A percentile compares a stretch with the other conserved stretches of the same genome.
Conservation (phyloP, 2,329 filamentous ascomycete genomes). For the Periconia sp. region DNA sequence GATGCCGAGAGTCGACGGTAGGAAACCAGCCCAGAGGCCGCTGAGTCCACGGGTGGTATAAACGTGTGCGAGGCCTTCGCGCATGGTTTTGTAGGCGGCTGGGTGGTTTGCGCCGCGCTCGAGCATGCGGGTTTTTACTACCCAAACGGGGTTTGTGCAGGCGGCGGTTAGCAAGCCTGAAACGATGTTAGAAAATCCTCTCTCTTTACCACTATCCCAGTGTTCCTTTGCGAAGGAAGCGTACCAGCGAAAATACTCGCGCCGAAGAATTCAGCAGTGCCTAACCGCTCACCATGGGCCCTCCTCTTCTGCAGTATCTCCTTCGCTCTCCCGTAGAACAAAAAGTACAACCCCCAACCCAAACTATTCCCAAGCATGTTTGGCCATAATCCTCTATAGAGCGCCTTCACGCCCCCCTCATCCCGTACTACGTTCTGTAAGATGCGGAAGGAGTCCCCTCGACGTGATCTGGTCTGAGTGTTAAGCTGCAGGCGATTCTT, state of each 20-base stretch:
- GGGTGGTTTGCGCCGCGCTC: constrained; percentile 73
- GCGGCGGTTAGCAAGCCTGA: constrained; percentile 72
- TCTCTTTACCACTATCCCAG: neutral
- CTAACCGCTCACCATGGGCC: constrained; percentile 48
- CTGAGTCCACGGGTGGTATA: constrained; percentile 69
- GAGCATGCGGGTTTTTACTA: constrained; percentile 96
- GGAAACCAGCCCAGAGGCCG: constrained; percentile 86
- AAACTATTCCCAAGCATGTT: constrained; percentile 89
- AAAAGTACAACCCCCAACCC: constrained; percentile 92
- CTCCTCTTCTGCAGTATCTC: constrained; percentile 51
- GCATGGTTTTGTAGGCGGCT: constrained; percentile 81
- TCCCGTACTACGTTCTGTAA: constrained; percentile 54
- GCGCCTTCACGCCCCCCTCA: constrained; percentile 64
- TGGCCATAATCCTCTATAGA: constrained; percentile 87
- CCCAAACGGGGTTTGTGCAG: constrained; percentile 95
- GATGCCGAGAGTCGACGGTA: constrained; percentile 82
- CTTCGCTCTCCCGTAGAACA: constrained; percentile 67
- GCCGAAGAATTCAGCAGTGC: constrained; percentile 75
- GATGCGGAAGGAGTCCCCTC: constrained; percentile 58
- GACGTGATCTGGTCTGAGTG: constrained; percentile 43
- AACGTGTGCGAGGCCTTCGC: constrained; percentile 68
- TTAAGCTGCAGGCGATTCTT: constrained; percentile 87
- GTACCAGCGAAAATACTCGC: constrained; percentile 66
- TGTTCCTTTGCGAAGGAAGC: constrained; percentile 6
- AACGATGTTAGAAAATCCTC: constrained; percentile 10